Evolutionary conservation across 1,139 yeast genomes (phyloP).

Genomic region (Pichia norvegensis): DNA sequence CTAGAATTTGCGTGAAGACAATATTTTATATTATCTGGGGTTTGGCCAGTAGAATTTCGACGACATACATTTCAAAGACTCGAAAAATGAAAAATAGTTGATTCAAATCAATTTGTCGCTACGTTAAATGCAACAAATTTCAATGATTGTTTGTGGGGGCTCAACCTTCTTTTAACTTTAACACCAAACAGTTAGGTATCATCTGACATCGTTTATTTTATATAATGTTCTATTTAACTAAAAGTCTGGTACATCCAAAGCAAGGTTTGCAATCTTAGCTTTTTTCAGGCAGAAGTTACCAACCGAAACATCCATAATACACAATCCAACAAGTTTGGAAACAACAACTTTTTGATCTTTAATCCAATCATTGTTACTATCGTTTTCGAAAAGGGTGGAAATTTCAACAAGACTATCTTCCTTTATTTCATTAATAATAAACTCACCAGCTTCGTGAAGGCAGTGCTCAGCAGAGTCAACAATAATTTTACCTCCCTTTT

Average conservation of each 20-base stretch:
- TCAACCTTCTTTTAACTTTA: background rate
- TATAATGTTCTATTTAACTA: no score
- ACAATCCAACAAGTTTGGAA: slow-evolving; percentile 50
- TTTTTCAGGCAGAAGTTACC: slow-evolving; percentile 29
- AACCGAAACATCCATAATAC: slow-evolving; percentile 53
- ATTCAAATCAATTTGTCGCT: no score
- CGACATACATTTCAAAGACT: background rate
- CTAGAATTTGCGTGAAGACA: background rate
- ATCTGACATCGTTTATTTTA: no score
- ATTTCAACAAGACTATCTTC: slow-evolving; percentile 38
- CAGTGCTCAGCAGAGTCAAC: slow-evolving; percentile 57
- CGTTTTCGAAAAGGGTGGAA: slow-evolving; percentile 30
- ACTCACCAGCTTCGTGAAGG: slow-evolving; percentile 57
- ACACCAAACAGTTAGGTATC: no score
- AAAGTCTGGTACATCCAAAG: slow-evolving; percentile 24
- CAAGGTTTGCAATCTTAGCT: slow-evolving; percentile 24
- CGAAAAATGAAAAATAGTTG: background rate
- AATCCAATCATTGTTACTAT: slow-evolving; percentile 8
- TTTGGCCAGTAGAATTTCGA: background rate
- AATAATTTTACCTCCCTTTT: slow-evolving; percentile 35
- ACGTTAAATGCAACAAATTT: no score
- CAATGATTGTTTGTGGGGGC: background rate
- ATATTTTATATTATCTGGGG: background rate
- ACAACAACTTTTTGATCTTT: slow-evolving; percentile 31
- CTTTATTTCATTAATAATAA: slow-evolving; percentile 38